A percentile compares a stretch with the other conserved stretches of the same genome.
Conservation (phyloP, 768 basidiomycete genomes). For the Lactarius evosmus region DNA sequence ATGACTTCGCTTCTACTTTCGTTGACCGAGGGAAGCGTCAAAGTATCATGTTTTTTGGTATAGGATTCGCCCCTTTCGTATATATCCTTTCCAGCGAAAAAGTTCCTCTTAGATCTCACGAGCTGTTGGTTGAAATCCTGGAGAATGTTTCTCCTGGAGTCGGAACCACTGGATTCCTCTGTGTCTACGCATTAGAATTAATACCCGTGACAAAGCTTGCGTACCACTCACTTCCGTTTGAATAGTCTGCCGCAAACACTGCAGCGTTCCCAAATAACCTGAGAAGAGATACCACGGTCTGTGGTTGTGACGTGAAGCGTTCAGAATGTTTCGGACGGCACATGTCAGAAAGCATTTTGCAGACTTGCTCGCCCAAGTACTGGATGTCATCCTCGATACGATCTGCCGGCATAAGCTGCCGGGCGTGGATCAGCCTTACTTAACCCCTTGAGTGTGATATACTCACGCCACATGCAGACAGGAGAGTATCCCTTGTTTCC, state of each 20-base stretch:
- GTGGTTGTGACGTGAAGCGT: background rate
- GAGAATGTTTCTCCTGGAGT: background rate
- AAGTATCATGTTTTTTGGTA: background rate
- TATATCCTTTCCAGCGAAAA: constrained; percentile 6
- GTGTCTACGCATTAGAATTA: background rate
- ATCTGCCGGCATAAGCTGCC: constrained; percentile 2
- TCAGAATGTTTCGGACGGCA: background rate
- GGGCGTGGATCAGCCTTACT: too few relatives aligned
- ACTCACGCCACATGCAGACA: constrained; percentile 9
- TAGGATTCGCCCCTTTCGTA: background rate
- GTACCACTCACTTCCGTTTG: background rate
- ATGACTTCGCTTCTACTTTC: constrained; percentile 1
- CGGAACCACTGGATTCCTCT: background rate
- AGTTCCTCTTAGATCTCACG: constrained; percentile 10
- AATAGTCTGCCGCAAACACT: constrained; percentile 14
- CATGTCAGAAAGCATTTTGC: constrained; percentile 1
- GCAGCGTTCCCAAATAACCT: constrained; percentile 11
- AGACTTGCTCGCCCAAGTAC: constrained; percentile 8
- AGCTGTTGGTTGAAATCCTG: background rate
- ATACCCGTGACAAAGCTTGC: background rate
- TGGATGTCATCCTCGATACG: constrained; percentile 2
- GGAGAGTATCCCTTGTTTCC: background rate
- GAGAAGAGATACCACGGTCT: background rate
- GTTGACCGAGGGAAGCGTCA: background rate
- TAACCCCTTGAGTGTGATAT: background rate